Percentiles rank a stretch among this genome's conserved stretches.
These are phyloP conservation scores for Beta vulgaris DNA, from an alignment of 148 eudicot species.

Conservation along the genomic window DNA sequence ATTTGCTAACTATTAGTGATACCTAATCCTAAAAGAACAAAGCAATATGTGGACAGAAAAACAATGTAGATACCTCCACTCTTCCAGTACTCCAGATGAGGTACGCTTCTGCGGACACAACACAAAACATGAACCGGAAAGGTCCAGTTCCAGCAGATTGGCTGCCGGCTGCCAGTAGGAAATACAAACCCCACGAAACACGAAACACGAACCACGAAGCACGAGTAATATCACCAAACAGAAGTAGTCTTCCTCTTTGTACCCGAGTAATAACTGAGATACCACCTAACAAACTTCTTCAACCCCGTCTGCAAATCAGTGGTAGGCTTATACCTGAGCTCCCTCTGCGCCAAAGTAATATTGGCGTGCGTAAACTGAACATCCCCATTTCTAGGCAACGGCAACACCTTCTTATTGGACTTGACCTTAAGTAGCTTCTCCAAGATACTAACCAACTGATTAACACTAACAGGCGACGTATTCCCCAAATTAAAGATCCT, in stretches of 20 bases:
- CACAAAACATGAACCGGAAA: slow-evolving; percentile 10
- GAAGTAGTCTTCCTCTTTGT: slow-evolving; percentile 40
- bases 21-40: slow-evolving; percentile 31
- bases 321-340: slow-evolving; percentile 62
- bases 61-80: slow-evolving; percentile 29
- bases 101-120: slow-evolving; percentile 24
- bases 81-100: slow-evolving; percentile 16
- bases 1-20: slow-evolving; percentile 31
- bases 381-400: slow-evolving; percentile 72
- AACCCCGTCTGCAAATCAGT: slow-evolving; percentile 65
- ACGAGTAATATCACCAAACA: slow-evolving; percentile 34
- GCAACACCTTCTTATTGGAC: slow-evolving; percentile 48
- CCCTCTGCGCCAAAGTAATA: slow-evolving; percentile 56
- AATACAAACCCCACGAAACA: too few species aligned
- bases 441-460: slow-evolving; percentile 53
- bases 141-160: slow-evolving; percentile 9
- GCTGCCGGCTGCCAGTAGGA: too few species aligned
- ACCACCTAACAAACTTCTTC: slow-evolving; percentile 81
- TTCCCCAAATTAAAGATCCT: slow-evolving; percentile 73
- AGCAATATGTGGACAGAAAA: slow-evolving; percentile 25
- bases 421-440: slow-evolving; percentile 65
- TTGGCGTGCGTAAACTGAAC: slow-evolving; percentile 67
- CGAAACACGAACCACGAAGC: too few species aligned
- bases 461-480: slow-evolving; percentile 60
- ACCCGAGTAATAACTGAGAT: slow-evolving; percentile 44